Conservation (phyloP, 129 eudicot species). For the Chrysanthemum lavandulifolium region DNA sequence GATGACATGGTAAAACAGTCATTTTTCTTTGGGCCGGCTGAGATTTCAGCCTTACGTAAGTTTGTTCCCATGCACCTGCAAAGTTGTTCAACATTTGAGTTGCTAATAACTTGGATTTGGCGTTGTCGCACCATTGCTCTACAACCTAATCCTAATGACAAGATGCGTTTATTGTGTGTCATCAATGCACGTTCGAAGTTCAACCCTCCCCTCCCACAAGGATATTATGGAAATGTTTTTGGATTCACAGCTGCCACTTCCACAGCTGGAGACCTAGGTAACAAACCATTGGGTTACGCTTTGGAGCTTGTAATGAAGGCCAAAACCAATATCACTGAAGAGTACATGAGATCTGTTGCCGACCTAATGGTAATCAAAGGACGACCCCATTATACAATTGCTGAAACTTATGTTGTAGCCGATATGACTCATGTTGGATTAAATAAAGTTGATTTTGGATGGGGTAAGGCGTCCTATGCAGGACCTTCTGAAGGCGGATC, state of each 20-base stretch:
- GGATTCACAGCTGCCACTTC: neutral
- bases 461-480: neutral
- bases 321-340: neutral
- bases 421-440: neutral
- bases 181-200: neutral
- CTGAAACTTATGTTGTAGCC: neutral
- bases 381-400: neutral
- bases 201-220: slow-evolving; percentile 3
- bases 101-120: neutral
- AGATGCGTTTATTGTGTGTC: neutral
- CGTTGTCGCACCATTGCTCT: neutral
- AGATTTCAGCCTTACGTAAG: neutral
- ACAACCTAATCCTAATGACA: neutral
- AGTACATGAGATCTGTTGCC: neutral
- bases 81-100: slow-evolving; percentile 3
- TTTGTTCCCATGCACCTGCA: neutral
- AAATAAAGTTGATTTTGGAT: neutral
- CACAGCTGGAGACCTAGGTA: neutral
- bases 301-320: neutral
- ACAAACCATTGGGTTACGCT: neutral
- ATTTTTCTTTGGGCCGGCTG: slow-evolving; percentile 6
- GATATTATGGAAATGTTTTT: neutral
- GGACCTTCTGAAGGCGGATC: neutral
- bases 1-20: neutral
- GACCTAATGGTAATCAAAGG: neutral